phyloP scores from a whole-genome alignment of 768 basidiomycete species.

The Suillus weaverae region DNA sequence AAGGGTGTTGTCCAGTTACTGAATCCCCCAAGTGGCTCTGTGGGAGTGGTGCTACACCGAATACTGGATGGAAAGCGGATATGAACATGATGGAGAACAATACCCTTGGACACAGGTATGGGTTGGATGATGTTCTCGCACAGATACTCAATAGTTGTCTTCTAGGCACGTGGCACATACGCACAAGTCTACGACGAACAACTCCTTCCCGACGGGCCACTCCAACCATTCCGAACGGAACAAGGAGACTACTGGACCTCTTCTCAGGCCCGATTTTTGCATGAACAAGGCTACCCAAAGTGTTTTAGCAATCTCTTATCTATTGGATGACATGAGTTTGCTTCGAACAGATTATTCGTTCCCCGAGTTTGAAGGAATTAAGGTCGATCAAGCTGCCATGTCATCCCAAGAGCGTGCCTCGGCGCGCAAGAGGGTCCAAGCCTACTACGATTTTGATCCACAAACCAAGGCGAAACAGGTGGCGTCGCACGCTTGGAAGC shows the following conservation, averaged over 20 bases:
- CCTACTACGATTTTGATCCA: constrained; percentile 27
- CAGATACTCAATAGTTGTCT: background rate
- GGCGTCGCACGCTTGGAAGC: constrained; percentile 11
- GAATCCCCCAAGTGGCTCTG: constrained; percentile 20
- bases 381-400: constrained; percentile 22
- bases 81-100: constrained; percentile 10
- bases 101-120: constrained; percentile 26
- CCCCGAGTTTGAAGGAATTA: constrained; percentile 23
- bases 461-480: constrained; percentile 11
- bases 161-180: constrained; percentile 23
- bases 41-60: constrained; percentile 32
- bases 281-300: constrained; percentile 21
- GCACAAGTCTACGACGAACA: constrained; percentile 22
- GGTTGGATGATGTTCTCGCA: background rate
- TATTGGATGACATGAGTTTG: background rate
- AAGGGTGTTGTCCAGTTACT: background rate
- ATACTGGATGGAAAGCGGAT: constrained; percentile 31
- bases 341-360: constrained; percentile 27
- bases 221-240: constrained; percentile 25
- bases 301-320: constrained; percentile 10
- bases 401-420: constrained; percentile 17
- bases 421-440: constrained; percentile 23
- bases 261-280: constrained; percentile 25
- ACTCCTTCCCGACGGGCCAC: constrained; percentile 21
- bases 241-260: constrained; percentile 27